These are phyloP conservation scores for Xylaria multiplex DNA, from an alignment of 2,329 filamentous ascomycete species.

Conservation along the genomic window DNA sequence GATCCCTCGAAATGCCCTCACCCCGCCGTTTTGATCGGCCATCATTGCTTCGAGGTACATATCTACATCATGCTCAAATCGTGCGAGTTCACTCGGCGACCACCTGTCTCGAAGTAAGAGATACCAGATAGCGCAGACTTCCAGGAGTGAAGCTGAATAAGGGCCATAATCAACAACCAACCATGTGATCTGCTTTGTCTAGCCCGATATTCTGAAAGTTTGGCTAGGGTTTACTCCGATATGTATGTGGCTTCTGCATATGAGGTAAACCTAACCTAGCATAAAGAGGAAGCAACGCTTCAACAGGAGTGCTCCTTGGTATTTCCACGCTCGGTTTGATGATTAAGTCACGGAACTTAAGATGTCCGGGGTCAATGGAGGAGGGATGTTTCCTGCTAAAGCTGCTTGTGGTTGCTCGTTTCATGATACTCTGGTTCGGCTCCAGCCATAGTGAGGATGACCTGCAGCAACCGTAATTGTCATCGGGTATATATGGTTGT, in stretches of 20 bases:
- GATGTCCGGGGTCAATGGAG: conserved; percentile 12
- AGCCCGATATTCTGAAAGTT: conserved; percentile 3
- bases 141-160: conserved; percentile 7
- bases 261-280: conserved; percentile 18
- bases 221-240: conserved; percentile 20
- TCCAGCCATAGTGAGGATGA: background rate
- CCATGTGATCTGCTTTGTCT: background rate
- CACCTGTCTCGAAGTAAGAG: conserved; percentile 13
- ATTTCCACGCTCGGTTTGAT: conserved; percentile 19
- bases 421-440: background rate
- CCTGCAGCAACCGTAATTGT: background rate
- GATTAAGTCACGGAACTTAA: conserved; percentile 11
- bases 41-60: conserved; percentile 16
- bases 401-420: conserved; percentile 13
- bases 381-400: conserved; percentile 12
- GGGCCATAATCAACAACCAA: background rate
- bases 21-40: conserved; percentile 15
- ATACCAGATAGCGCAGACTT: conserved; percentile 16
- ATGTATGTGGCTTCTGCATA: conserved; percentile 13
- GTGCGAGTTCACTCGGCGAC: background rate
- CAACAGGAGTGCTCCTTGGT: conserved; percentile 17
- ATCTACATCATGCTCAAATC: conserved; percentile 11
- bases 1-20: conserved; percentile 25
- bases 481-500: conserved; percentile 5
- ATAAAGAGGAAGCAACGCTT: conserved; percentile 21